A percentile compares a stretch with the other conserved stretches of the same genome.
These are phyloP conservation scores for Phaeomoniella chlamydospora DNA, from an alignment of 2,329 filamentous ascomycete species.

Conservation along the genomic window DNA sequence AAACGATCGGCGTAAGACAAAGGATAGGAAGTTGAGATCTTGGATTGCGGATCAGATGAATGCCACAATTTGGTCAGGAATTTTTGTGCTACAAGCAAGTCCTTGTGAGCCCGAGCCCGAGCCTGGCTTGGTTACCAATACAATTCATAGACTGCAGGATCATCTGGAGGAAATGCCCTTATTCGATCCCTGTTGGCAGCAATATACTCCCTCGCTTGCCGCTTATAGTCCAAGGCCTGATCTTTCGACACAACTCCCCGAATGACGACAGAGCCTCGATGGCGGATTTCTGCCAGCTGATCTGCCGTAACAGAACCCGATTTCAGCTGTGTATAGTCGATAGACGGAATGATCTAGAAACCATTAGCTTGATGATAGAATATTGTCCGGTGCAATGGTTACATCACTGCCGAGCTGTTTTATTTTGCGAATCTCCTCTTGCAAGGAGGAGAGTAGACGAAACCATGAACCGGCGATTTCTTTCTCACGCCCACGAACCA, in stretches of 20 bases:
- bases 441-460: constrained; percentile 22
- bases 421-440: constrained; percentile 25
- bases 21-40: constrained; percentile 40
- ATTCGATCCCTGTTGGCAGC: constrained; percentile 37
- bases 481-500: constrained; percentile 24
- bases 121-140: constrained; percentile 62
- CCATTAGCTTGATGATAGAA: neutral
- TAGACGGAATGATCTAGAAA: constrained; percentile 24
- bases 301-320: constrained; percentile 19
- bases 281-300: constrained; percentile 36
- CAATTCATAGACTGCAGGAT: constrained; percentile 59
- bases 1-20: constrained; percentile 57
- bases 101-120: constrained; percentile 51
- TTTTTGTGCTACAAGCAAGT: constrained; percentile 45
- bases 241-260: constrained; percentile 48
- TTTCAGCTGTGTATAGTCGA: constrained; percentile 24
- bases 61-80: constrained; percentile 54
- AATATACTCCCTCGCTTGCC: constrained; percentile 50
- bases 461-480: constrained; percentile 25
- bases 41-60: constrained; percentile 25
- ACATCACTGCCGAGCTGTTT: constrained; percentile 24
- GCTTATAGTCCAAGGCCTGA: constrained; percentile 52
- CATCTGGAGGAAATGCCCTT: constrained; percentile 49
- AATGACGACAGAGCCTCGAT: constrained; percentile 50
- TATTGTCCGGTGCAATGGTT: constrained; percentile 6